A percentile compares a stretch with the other conserved stretches of the same genome.
Evolutionary conservation across 768 basidiomycete genomes (phyloP).

Genomic region (Russula compacta): DNA sequence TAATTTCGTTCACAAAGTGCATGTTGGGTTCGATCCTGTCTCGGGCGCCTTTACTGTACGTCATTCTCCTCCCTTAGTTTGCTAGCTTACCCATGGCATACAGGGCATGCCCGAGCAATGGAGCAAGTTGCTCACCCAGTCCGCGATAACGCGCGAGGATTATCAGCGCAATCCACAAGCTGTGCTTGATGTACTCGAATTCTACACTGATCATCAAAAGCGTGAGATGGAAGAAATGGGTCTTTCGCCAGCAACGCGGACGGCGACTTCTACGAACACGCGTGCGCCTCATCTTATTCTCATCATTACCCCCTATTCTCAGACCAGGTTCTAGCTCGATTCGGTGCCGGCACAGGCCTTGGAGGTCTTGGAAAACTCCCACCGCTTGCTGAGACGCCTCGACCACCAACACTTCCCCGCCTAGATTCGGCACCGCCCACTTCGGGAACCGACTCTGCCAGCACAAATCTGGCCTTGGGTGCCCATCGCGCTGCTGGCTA

Average conservation of each 20-base stretch:
- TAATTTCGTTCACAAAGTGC: slow-evolving; percentile 97
- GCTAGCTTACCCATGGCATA: background rate
- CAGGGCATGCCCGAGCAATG: slow-evolving; percentile 97
- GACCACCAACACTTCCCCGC: slow-evolving; percentile 26
- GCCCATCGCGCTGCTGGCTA: slow-evolving; percentile 55
- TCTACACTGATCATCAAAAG: slow-evolving; percentile 96
- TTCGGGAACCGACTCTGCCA: slow-evolving; percentile 28
- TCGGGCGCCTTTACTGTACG: slow-evolving; percentile 90
- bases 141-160: slow-evolving; percentile 96
- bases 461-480: slow-evolving; percentile 28
- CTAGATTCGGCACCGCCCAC: slow-evolving; percentile 38
- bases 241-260: slow-evolving; percentile 24
- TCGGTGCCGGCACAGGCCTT: slow-evolving; percentile 87
- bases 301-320: slow-evolving; percentile 29
- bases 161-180: slow-evolving; percentile 96
- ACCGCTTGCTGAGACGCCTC: slow-evolving; percentile 29
- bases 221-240: slow-evolving; percentile 73
- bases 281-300: slow-evolving; percentile 12
- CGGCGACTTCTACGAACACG: slow-evolving; percentile 20
- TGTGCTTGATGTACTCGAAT: slow-evolving; percentile 94
- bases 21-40: slow-evolving; percentile 93
- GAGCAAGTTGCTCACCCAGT: slow-evolving; percentile 93
- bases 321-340: slow-evolving; percentile 54
- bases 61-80: slow-evolving; percentile 15
- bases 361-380: slow-evolving; percentile 50